Percentiles rank a stretch among this genome's conserved stretches.
Conservation (phyloP, 768 basidiomycete species). For the Leccinum variicolor region DNA sequence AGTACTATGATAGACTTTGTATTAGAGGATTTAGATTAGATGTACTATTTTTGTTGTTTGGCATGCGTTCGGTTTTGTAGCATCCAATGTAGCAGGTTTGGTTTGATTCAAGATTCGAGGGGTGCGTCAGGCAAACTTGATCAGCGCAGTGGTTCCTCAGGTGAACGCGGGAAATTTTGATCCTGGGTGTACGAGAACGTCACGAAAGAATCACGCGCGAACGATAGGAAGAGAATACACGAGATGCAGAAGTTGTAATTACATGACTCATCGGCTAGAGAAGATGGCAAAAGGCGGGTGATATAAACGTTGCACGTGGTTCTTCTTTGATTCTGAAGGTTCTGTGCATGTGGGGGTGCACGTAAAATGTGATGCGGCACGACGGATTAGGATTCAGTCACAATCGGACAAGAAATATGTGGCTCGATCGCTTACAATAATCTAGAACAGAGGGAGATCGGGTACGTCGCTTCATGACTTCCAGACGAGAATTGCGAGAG, state of each 20-base stretch:
- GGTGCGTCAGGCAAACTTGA: not conserved
- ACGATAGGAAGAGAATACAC: conserved; percentile 16
- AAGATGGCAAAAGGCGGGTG: conserved; percentile 12
- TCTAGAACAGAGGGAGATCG: conserved; percentile 18
- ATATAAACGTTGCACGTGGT: conserved; percentile 20
- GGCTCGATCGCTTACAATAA: conserved; percentile 17
- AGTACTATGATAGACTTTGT: not conserved
- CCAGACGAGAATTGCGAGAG: conserved; percentile 92
- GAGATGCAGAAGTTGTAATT: conserved; percentile 19
- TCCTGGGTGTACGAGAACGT: not conserved
- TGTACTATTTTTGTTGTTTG: not conserved
- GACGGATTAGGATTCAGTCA: not conserved
- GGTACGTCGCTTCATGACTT: conserved; percentile 59
- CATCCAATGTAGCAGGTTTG: not conserved
- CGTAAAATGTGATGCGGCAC: not conserved
- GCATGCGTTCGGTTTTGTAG: not conserved
- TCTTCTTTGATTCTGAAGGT: conserved; percentile 4
- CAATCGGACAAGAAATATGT: not conserved
- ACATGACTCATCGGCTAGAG: conserved; percentile 20
- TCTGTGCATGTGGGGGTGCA: not conserved
- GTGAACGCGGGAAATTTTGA: too few species aligned
- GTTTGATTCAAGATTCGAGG: not conserved
- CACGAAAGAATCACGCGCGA: not conserved
- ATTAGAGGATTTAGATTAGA: not conserved
- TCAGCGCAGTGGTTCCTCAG: not conserved